Evolutionary conservation across 1,139 yeast species (phyloP), one percentile per base, ranked within the genome.

Genomic region (Saccharomyces hybrid): DNA sequence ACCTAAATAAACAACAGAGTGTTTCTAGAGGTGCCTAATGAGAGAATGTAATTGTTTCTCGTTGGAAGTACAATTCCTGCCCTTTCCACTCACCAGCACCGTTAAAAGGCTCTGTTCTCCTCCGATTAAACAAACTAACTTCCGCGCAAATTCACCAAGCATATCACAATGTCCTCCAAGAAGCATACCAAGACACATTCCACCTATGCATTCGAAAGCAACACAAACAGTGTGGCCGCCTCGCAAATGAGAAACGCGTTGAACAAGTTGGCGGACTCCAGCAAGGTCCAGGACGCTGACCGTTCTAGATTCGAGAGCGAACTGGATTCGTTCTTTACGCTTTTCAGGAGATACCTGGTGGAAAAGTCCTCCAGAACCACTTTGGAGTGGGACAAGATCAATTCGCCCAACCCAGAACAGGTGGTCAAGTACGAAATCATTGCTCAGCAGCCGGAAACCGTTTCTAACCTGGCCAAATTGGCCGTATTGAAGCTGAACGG

Each of bases 211-310:
- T 93, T 93, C 68, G 99, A 93, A 74, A 87, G 88, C 76, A 88
- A 96, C 61, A 91, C 97, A 50, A 89, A 97, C 58, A 89, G 89
- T 59, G 95, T 90, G 59, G 96, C 99, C 34, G 98, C 99, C 7
- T 86, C 96, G 58, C 97, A 91, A 72, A 93, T 93, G 98, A 85
- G 98, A 69, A 93, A 93, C 71, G 95, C 96, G 2, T 81, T 93
- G 75, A 93, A 93, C 79, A 82, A 80, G 71, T 77, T 93, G 70
- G 86, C 93, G 51, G 98, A 91, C 72, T 80, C 93, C 26, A 88
- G 88, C 54, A 65, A 70, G 42, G 78, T 72, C 46, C 81, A 86
- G 66, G 74, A 78, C 34, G 79, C 86, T 66, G 74, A 78, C 32
- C 86, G 83, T 72, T 65, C 69, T 60, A 79, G 80, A 66, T 90